Evolutionary conservation across 78 protist genomes (phyloP).

Genomic region (Anaeramoeba flamelloides): DNA sequence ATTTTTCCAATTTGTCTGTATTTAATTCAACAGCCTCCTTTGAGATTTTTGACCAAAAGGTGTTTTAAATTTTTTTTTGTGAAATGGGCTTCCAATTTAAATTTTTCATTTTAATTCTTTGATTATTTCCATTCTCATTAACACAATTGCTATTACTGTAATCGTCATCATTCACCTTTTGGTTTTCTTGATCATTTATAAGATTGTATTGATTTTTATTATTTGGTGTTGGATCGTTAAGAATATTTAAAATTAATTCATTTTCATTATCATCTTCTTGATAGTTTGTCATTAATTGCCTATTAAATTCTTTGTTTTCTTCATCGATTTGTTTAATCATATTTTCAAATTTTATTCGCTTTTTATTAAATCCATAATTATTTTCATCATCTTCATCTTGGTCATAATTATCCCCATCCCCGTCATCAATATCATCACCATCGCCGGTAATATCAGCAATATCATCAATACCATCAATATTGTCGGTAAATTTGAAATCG

Average conservation of each 20-base stretch:
- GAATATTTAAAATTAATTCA: background rate
- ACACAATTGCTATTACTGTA: background rate
- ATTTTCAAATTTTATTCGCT: background rate
- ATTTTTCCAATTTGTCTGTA: background rate
- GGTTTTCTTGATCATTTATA: background rate
- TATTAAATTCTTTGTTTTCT: background rate
- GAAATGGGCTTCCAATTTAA: no score
- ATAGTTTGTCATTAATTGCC: background rate
- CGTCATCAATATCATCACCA: no score
- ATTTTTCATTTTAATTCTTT: no score
- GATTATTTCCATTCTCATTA: no score
- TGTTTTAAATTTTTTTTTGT: no score
- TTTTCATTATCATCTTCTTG: background rate
- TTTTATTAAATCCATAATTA: background rate
- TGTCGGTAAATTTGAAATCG: no score
- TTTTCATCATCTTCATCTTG: background rate
- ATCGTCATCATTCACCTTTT: background rate
- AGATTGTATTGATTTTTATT: no score
- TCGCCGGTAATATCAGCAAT: no score
- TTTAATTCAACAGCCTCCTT: no score
- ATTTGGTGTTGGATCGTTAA: background rate
- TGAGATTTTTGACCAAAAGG: no score
- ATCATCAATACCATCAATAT: no score
- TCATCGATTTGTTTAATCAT: background rate
- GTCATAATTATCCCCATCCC: background rate